Evolutionary conservation across 306 rosid species (phyloP), one percentile per base, ranked within the genome.

Genomic region (Alnus glutinosa): DNA sequence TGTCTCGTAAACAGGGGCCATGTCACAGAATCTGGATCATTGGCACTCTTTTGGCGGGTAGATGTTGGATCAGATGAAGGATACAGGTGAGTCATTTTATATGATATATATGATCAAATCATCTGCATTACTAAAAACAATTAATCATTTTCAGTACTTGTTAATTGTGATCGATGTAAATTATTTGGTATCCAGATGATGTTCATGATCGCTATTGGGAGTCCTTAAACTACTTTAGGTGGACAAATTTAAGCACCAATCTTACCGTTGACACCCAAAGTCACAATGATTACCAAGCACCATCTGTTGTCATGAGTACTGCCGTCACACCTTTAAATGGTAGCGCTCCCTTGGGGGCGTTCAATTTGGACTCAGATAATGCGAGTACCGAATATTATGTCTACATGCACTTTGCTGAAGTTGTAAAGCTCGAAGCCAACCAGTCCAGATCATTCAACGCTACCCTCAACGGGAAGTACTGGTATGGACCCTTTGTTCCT

Each of bases 201-300:
- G 46, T 15, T 52, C 71, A 77, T 44, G 94, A 90, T 80, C 85
- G 94, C n/a, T 15, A 5, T 32, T 90, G 94, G 92, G 0, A 0
- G 37, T 1, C 0, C 1, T 5, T 81, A 88, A 34, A 2, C 37
- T 0, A 34, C 18, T 47, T 11, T 55, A 50, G 49, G 73, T 44
- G 2, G 73, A 23, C 51, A 51, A 14, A 47, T 36, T 3, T 82
- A 7, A 59, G 28, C 32, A 85, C 89, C 44, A 23, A 69, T 1
- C 36, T 28, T 16, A 42, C 37, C 7, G 23, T 80, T 9, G 5
- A 64, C 28, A 1, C 47, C 39, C 2, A 3, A 47, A 1, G 4
- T 5, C 32, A 23, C 55, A 32, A 19, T 4, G 0, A 10, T 0
- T 39, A 11, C 5, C 42, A 46, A 2, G 0, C 1, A 0, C 85